A percentile compares a stretch with the other conserved stretches of the same genome.
phyloP scores from a whole-genome alignment of 2,329 filamentous ascomycete genomes.

The Claviceps quebecensis region DNA sequence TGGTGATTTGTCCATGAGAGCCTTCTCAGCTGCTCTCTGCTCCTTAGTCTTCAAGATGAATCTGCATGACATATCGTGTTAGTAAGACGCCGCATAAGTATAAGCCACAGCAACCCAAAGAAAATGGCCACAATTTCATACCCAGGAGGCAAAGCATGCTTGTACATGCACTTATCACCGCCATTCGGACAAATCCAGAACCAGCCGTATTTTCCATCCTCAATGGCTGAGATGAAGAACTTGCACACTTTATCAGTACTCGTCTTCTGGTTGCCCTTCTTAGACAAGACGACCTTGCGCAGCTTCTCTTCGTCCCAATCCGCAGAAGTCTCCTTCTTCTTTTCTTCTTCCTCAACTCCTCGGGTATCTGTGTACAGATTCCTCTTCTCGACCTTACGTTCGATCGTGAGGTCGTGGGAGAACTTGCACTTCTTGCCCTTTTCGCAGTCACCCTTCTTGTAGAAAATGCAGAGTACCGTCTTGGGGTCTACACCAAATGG shows the following conservation, averaged over 20 bases:
- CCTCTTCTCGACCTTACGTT: conserved; percentile 85
- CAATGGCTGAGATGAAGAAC: conserved; percentile 90
- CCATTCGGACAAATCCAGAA: conserved; percentile 98
- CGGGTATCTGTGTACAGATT: conserved; percentile 79
- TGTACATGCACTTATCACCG: conserved; percentile 97
- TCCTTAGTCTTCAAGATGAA: conserved; percentile 98
- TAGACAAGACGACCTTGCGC: conserved; percentile 76
- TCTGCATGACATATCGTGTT: conserved; percentile 28
- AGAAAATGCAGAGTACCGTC: conserved; percentile 92
- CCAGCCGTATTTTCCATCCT: conserved; percentile 98
- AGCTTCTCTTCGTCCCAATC: conserved; percentile 98
- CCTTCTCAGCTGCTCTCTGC: conserved; percentile 89
- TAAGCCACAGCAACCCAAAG: background rate
- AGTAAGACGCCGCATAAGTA: conserved; percentile 11
- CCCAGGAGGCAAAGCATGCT: conserved; percentile 88
- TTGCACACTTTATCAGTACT: conserved; percentile 99
- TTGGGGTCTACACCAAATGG: conserved; percentile 97
- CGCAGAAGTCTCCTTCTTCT: conserved; percentile 87
- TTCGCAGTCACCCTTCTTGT: conserved; percentile 92
- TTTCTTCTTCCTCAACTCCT: conserved; percentile 52
- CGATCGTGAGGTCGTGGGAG: conserved; percentile 76
- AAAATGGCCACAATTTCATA: conserved; percentile 32
- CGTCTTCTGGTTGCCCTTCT: conserved; percentile 93
- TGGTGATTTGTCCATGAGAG: conserved; percentile 87
- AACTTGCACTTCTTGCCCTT: conserved; percentile 99